These are phyloP conservation scores for Termitomyces sp. DNA, from an alignment of 768 basidiomycete genomes.

Conservation along the genomic window DNA sequence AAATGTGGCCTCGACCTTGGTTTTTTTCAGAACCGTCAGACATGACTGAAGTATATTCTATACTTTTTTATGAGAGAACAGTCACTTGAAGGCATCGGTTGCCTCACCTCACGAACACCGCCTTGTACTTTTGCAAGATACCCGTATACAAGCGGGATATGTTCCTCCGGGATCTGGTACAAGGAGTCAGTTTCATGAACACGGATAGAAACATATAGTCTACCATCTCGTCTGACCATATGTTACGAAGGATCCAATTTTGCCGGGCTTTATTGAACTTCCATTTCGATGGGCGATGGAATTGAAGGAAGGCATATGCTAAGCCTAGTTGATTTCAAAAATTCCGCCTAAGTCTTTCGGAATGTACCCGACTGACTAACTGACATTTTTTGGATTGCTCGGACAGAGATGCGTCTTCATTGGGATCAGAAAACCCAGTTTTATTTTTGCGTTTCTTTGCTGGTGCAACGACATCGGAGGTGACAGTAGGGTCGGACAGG, in stretches of 20 bases:
- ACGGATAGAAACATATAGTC: slow-evolving; percentile 15
- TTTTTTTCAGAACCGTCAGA: slow-evolving; percentile 4
- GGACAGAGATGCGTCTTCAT: slow-evolving; percentile 28
- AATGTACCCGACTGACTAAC: slow-evolving; percentile 4
- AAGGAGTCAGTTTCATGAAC: background rate
- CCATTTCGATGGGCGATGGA: slow-evolving; percentile 45
- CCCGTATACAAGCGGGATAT: slow-evolving; percentile 35
- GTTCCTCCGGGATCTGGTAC: slow-evolving; percentile 45
- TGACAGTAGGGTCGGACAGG: slow-evolving; percentile 1
- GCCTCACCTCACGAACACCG: slow-evolving; percentile 34
- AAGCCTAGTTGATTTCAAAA: slow-evolving; percentile 25
- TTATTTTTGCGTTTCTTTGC: slow-evolving; percentile 35
- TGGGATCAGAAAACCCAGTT: slow-evolving; percentile 39
- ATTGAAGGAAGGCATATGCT: slow-evolving; percentile 51
- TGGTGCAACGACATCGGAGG: slow-evolving; percentile 1
- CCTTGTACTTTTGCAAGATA: slow-evolving; percentile 47
- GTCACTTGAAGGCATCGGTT: background rate
- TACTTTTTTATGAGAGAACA: background rate
- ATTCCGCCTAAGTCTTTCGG: background rate
- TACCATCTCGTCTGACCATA: slow-evolving; percentile 47
- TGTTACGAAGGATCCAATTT: slow-evolving; percentile 67
- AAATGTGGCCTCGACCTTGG: background rate
- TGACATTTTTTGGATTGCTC: slow-evolving; percentile 37
- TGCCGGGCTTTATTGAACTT: slow-evolving; percentile 73
- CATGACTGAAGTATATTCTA: slow-evolving; percentile 14